These are phyloP conservation scores for Xylaria multiplex DNA, from an alignment of 2,329 filamentous ascomycete genomes.

Conservation along the genomic window DNA sequence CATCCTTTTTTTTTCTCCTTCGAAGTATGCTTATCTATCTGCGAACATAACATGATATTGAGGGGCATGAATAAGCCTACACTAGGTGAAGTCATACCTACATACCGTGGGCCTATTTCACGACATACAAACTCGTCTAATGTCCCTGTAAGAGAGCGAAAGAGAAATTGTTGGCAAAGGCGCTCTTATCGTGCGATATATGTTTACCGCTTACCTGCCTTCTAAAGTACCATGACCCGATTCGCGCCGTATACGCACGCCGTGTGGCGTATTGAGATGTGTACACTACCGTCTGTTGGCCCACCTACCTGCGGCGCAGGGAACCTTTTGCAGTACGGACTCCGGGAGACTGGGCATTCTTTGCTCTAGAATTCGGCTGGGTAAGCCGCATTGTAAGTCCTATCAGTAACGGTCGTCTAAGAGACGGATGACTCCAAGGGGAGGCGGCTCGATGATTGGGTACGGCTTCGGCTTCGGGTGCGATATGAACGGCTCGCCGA, in stretches of 20 bases:
- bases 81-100: too few species aligned
- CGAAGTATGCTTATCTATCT: too few species aligned
- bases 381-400: background rate
- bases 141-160: too few species aligned
- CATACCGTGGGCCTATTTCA: too few species aligned
- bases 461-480: background rate
- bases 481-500: background rate
- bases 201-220: background rate
- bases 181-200: too few species aligned
- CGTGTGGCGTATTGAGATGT: background rate
- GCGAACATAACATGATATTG: too few species aligned
- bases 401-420: background rate
- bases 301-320: constrained; percentile 2
- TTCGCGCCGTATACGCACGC: background rate
- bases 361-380: too few species aligned
- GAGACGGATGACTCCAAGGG: too few species aligned
- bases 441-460: background rate
- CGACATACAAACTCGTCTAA: too few species aligned
- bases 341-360: background rate
- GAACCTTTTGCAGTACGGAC: background rate
- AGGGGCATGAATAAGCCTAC: too few species aligned
- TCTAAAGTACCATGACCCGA: background rate
- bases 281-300: background rate
- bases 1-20: too few species aligned
- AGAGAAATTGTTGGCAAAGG: too few species aligned